Evolutionary conservation across 306 rosid genomes (phyloP).

Genomic region (Hippophae tibetana): DNA sequence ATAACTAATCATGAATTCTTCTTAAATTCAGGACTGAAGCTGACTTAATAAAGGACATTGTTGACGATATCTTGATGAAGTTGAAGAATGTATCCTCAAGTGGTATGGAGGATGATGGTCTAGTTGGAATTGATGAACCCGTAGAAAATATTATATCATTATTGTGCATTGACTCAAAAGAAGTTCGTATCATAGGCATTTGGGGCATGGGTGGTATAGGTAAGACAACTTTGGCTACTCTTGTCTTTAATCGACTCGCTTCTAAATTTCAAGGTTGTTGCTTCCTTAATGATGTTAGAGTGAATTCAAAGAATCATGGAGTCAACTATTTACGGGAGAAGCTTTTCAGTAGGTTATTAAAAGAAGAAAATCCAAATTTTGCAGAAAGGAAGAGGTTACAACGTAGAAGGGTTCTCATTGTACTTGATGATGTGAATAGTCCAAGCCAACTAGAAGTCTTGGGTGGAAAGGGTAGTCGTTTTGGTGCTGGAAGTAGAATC

Average conservation of each 20-base stretch:
- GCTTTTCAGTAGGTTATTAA: neutral
- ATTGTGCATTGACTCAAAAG: conserved; percentile 3
- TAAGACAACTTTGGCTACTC: conserved; percentile 1
- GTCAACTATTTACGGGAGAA: neutral
- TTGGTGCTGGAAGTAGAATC: conserved; percentile 22
- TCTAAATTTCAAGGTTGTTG: neutral
- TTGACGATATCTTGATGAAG: conserved; percentile 1
- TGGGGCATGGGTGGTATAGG: conserved; percentile 18
- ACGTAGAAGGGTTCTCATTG: neutral
- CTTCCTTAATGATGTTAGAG: conserved; percentile 5
- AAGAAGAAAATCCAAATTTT: neutral
- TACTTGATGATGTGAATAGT: conserved; percentile 15
- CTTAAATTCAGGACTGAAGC: neutral
- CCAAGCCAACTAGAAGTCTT: neutral
- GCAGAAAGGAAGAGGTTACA: neutral
- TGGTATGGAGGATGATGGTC: neutral
- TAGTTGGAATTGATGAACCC: conserved; percentile 9
- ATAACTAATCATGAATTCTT: neutral
- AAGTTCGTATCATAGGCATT: conserved; percentile 5
- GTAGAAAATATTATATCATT: neutral
- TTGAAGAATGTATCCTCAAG: neutral
- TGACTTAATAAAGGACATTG: neutral
- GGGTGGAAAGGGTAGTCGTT: neutral
- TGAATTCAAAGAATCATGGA: neutral
- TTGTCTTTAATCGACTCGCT: neutral